Base-by-base conservation (phyloP, 139 green algal species). In the Micractinium sp. region DNA sequence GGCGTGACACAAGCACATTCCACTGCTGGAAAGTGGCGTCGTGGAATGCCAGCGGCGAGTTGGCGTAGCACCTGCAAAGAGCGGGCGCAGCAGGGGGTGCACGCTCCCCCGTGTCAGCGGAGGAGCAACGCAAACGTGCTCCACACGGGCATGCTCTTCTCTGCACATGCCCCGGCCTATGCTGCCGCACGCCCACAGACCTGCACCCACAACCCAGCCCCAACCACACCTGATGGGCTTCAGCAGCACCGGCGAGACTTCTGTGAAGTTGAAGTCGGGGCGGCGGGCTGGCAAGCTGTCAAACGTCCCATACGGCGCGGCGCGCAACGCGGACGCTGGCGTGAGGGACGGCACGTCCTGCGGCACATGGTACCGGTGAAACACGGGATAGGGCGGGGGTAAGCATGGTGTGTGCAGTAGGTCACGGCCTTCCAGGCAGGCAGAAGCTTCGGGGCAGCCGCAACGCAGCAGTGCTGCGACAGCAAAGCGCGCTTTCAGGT, bases 231-330 rank as follows among this genome's bases (percentile, higher is more conserved):
- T 79, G 4, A 95, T 79, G 22, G 90, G 84, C 73, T 92, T 67
- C 39, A 67, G 74, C 61, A 97, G 92, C 78, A 97, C 94, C 5
- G 87, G 94, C 35, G 93, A 96, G 36, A 93, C 90, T 19, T 85
- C 77, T 36, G 92, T 93, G 66, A 96, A 95, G 81, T 97, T 95
- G 12, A 94, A 92, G 76, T 95, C 92, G 16, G 81, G 60, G 23
- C 90, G 84, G 27, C 95, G 92, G 41, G 56, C 38, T 0, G 93
- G 93, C 36, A 95, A 87, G 60, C 82, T 76, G 2, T 78, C 78
- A 67, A 91, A 91, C 35, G 38, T 79, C 25, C 92, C 86, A 74
- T 90, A 90, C 13, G 81, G 47, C 18, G 80, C 41, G 3, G 38
- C 63, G 75, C 94, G 89, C 56, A 78, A 33, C 20, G 79, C 82